Evolutionary conservation across 176 grass and related monocot genomes (phyloP), one percentile per base, ranked within the genome.

Genomic region (Paspalum vaginatum): DNA sequence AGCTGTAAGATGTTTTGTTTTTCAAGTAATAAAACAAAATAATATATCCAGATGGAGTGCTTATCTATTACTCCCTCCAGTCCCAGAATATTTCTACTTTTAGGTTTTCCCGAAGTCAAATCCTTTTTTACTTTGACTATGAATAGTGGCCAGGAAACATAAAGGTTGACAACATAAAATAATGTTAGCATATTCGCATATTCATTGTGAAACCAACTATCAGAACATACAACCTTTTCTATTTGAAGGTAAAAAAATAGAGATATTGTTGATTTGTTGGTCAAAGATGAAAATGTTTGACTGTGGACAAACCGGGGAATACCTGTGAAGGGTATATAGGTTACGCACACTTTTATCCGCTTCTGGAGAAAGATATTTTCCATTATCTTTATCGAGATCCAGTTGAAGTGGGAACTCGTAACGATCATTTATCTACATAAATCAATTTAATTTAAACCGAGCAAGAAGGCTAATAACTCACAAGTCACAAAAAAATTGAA

Each of bases 261-360:
- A 32, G 32, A 32, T 32, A 32, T 32, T 32, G 32, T 32, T 32
- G 32, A 32, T 3, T 32, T 32, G 32, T 32, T 32, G 32, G 32
- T 32, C 32, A 32, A 32, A 32, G 32, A 32, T 32, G 32, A 32
- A 32, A 32, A 32, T 3, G 32, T 32, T 32, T 32, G 32, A 32
- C 32, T 32, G 32, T 32, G 32, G 32, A 32, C 3, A 32, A 32
- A 32, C 32, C 32, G 3, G 32, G 32, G 32, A 32, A 93, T 32
- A 60, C 91, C 91, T 93, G 70, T 93, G 91, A 83, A 93, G 91
- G 50, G 79, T 90, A 86, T 93, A 93, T 61, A 93, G 85, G 65
- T 93, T 93, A 49, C 88, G 91, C 67, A 90, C 88, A 10, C 75
- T 85, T 84, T 83, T 83, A 61, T 93, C 88, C 68, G 91, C 91